Conservation (phyloP, 179 eudicot genomes). For the Beta corolliflora region DNA sequence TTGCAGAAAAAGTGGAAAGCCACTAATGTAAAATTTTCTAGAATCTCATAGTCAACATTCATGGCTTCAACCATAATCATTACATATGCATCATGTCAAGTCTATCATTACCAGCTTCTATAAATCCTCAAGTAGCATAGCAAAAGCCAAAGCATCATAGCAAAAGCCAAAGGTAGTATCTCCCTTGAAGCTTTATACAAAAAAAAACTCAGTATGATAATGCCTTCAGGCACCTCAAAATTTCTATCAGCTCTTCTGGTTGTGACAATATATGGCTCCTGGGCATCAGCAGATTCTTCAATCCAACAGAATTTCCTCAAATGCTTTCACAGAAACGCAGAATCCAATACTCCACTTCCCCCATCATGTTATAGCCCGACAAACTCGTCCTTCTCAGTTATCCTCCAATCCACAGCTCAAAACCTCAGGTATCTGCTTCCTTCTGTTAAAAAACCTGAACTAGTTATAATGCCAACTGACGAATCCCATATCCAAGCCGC, state of each 20-base stretch:
- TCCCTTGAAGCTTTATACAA: neutral
- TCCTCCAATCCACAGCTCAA: slow-evolving; percentile 36
- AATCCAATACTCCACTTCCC: slow-evolving; percentile 30
- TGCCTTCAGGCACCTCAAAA: slow-evolving; percentile 29
- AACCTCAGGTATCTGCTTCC: slow-evolving; percentile 40
- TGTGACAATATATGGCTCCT: slow-evolving; percentile 27
- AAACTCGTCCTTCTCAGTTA: slow-evolving; percentile 31
- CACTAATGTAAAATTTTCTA: neutral
- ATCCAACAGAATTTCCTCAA: slow-evolving; percentile 28
- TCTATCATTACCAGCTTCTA: slow-evolving; percentile 18
- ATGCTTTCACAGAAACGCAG: slow-evolving; percentile 29
- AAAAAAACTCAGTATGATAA: slow-evolving; percentile 10
- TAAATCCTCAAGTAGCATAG: slow-evolving; percentile 20
- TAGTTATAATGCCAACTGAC: slow-evolving; percentile 32
- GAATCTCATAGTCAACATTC: slow-evolving; percentile 4
- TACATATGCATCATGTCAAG: slow-evolving; percentile 36
- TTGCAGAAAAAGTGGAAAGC: slow-evolving; percentile 13
- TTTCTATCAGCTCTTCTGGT: slow-evolving; percentile 17
- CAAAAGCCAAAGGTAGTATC: neutral
- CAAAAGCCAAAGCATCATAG: slow-evolving; percentile 14
- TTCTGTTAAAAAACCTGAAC: slow-evolving; percentile 36
- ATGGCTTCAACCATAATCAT: slow-evolving; percentile 25
- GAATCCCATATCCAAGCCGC: slow-evolving; percentile 36
- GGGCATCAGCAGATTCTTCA: slow-evolving; percentile 16
- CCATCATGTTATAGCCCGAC: slow-evolving; percentile 30